Evolutionary conservation across 2,329 filamentous ascomycete genomes (phyloP), one percentile per base, ranked within the genome.

Genomic region (Verticillium albo-atrum): DNA sequence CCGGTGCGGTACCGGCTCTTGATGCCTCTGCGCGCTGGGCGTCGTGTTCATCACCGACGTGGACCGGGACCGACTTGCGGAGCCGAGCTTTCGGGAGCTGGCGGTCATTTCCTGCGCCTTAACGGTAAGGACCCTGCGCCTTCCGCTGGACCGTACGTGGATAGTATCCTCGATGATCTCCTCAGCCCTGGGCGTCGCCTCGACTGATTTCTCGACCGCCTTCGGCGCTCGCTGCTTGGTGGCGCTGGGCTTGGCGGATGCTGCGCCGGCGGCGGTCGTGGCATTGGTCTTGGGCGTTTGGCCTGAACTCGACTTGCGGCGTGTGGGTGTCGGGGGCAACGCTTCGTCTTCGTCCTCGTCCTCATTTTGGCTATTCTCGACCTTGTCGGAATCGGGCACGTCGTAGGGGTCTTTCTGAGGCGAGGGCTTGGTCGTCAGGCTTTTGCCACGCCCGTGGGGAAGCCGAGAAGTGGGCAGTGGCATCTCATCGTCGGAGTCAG

Each of bases 401-500:
- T 65, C 66, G 35, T 67, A 65, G 32, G 63, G 34, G n/a, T 58
- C 59, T 54, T 47, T 50, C 7, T 20, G 34, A 25, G 47, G 42
- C 52, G 26, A 23, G 34, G 52, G 20, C 10, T 58, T 54, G 15
- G 55, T 37, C 15, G 47, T 60, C 26, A 28, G 23, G n/a, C 56
- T 37, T 17, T 55, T 10, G 14, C n/a, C 26, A n/a, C 14, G n/a
- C 9, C 42, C 42, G 27, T 32, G 30, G 55, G 28, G 27, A 5
- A 32, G n/a, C 42, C 54, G 34, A 27, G 55, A 14, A 9, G 23
- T 23, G 6, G 28, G 25, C 26, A 42, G 26, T 23, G 5, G 20
- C 12, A 32, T 37, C 55, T 68, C 66, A 12, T 68, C 64, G 23
- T 64, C 65, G 2, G 65, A 67, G n/a, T 63, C 62, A 15, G 68